Conservation (phyloP, 306 rosid genomes). For the Elaeagnus macrophylla region DNA sequence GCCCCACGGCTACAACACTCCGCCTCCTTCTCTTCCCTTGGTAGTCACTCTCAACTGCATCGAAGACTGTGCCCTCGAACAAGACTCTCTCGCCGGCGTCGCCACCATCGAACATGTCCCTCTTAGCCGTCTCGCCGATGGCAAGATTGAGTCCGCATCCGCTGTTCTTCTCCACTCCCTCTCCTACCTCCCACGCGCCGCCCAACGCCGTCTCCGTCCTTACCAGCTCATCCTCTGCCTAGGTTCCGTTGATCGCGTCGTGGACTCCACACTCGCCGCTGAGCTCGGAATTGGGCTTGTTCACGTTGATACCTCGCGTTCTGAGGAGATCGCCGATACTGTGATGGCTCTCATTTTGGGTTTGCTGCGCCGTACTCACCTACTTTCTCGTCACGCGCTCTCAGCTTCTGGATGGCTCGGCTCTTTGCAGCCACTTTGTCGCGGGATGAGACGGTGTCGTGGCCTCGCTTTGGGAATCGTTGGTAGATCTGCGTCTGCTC, state of each 20-base stretch:
- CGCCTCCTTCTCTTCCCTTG: constrained; percentile 56
- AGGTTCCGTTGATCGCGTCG: constrained; percentile 82
- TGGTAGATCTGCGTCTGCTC: constrained; percentile 90
- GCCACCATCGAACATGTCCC: constrained; percentile 82
- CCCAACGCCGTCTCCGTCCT: constrained; percentile 93
- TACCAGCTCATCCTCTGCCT: constrained; percentile 88
- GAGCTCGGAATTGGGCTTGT: constrained; percentile 89
- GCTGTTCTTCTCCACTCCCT: constrained; percentile 90
- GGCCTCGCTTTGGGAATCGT: constrained; percentile 87
- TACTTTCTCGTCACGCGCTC: constrained; percentile 81
- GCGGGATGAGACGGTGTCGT: constrained; percentile 96
- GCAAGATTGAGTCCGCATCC: constrained; percentile 82
- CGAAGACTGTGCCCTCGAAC: constrained; percentile 78
- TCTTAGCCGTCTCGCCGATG: constrained; percentile 75
- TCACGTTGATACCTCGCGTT: constrained; percentile 80
- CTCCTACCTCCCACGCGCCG: constrained; percentile 91
- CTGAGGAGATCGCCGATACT: constrained; percentile 93
- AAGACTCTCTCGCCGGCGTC: constrained; percentile 64
- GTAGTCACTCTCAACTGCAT: constrained; percentile 88
- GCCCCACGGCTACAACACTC: constrained; percentile 53
- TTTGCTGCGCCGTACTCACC: constrained; percentile 84
- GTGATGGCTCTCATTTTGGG: constrained; percentile 97
- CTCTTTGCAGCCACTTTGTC: constrained; percentile 88
- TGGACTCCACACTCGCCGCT: constrained; percentile 72
- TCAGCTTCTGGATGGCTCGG: constrained; percentile 99